These are phyloP conservation scores for Penicillium parvum DNA, from an alignment of 495 filamentous ascomycete species.

Conservation along the genomic window DNA sequence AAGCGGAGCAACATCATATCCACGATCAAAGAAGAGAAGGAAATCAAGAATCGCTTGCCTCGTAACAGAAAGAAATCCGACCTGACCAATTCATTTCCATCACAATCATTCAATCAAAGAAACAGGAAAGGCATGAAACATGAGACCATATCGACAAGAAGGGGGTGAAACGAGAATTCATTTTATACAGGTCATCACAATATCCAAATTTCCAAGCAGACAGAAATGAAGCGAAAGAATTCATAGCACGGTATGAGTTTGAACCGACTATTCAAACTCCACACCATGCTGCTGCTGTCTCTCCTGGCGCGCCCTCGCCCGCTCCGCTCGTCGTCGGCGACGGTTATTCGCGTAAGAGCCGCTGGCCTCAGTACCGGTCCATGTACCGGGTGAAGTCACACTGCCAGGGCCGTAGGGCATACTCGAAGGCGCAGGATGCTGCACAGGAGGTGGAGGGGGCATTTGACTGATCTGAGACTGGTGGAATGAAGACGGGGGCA, in stretches of 20 bases:
- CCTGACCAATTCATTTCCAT: slow-evolving; percentile 11
- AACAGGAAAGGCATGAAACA: slow-evolving; percentile 10
- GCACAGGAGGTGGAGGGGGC: slow-evolving; percentile 32
- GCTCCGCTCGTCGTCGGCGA: slow-evolving; percentile 47
- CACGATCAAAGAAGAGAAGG: too few species aligned
- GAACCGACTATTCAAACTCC: slow-evolving; percentile 38
- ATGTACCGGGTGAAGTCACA: slow-evolving; percentile 44
- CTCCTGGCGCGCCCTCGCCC: slow-evolving; percentile 45
- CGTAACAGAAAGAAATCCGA: slow-evolving; percentile 5
- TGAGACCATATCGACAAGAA: slow-evolving; percentile 14
- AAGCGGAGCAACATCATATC: too few species aligned
- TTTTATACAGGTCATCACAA: slow-evolving; percentile 20
- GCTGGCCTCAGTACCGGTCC: slow-evolving; percentile 49
- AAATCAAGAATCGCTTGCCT: too few species aligned
- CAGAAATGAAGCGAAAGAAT: not conserved
- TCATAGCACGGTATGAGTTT: not conserved
- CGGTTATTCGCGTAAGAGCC: slow-evolving; percentile 53
- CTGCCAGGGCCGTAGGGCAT: slow-evolving; percentile 42
- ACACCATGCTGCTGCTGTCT: slow-evolving; percentile 41
- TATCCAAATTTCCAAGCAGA: not conserved
- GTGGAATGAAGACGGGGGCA: slow-evolving; percentile 28
- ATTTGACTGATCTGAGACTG: slow-evolving; percentile 28
- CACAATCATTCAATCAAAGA: slow-evolving; percentile 1
- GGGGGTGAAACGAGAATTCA: slow-evolving; percentile 6
- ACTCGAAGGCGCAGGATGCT: slow-evolving; percentile 34